Evolutionary conservation across 306 rosid species (phyloP).

Genomic region (Vigna reflexopilosa): DNA sequence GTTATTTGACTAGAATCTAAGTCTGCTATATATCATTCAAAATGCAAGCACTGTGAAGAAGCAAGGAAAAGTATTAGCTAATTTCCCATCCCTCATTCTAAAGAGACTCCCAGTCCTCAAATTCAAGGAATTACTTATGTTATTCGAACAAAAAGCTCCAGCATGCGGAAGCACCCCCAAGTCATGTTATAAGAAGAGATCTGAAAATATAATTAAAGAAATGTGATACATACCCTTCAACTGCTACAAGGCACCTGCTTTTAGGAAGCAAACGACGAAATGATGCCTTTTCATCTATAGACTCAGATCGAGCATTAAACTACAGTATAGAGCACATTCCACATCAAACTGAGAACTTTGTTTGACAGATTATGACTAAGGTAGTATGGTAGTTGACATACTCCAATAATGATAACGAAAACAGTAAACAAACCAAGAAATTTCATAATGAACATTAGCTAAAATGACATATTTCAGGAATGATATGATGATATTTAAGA

Average conservation of each 20-base stretch:
- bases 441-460: neutral
- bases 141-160: neutral
- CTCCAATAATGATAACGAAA: slow-evolving; percentile 20
- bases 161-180: slow-evolving; percentile 14
- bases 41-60: no score
- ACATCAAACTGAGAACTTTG: slow-evolving; percentile 29
- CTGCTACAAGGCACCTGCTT: slow-evolving; percentile 80
- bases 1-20: no score
- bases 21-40: no score
- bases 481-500: neutral
- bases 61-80: no score
- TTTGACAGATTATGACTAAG: neutral
- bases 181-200: neutral
- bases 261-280: slow-evolving; percentile 80
- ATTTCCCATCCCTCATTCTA: no score
- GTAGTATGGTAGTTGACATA: neutral
- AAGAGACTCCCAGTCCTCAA: no score
- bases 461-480: slow-evolving; percentile 3
- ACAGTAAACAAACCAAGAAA: slow-evolving; percentile 19
- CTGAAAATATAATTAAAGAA: slow-evolving; percentile 16
- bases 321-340: slow-evolving; percentile 43
- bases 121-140: no score
- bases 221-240: slow-evolving; percentile 69
- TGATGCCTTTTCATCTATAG: slow-evolving; percentile 75
- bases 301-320: slow-evolving; percentile 92